phyloP scores from a whole-genome alignment of 202 grass and related monocot genomes.

The Brachypodium distachyon region DNA sequence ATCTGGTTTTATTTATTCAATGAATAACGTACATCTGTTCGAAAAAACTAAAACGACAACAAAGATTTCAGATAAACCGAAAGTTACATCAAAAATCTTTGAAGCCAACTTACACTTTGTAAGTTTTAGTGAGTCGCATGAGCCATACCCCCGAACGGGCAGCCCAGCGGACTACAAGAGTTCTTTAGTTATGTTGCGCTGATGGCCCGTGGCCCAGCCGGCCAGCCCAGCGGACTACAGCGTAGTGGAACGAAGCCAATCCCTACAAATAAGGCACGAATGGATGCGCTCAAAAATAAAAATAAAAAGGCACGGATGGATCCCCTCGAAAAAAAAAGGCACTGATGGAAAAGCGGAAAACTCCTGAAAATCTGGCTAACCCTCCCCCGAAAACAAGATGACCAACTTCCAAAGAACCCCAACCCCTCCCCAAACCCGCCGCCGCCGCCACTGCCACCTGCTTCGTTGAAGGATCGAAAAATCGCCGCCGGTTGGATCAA shows the following conservation, averaged over 20 bases:
- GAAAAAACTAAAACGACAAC: no score
- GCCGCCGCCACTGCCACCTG: background rate
- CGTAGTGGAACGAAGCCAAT: background rate
- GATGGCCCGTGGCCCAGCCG: background rate
- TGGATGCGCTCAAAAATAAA: no score
- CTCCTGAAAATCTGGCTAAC: background rate
- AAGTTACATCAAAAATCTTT: no score
- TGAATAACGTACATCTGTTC: no score
- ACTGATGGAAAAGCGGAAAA: background rate
- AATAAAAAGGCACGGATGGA: no score
- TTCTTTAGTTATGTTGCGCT: background rate
- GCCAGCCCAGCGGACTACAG: background rate
- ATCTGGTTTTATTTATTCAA: no score
- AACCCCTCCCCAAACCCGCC: background rate
- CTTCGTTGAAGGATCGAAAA: background rate
- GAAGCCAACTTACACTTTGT: no score
- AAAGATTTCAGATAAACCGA: no score
- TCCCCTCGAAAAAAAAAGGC: no score
- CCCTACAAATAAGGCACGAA: background rate
- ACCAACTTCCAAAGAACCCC: background rate
- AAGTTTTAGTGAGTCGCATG: no score
- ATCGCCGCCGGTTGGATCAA: background rate
- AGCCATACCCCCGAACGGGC: no score
- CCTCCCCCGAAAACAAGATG: background rate
- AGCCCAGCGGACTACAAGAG: no score